Percentiles rank a stretch among this genome's conserved stretches.
Conservation (phyloP, 305 asterid species). For the Rubia tinctorum region DNA sequence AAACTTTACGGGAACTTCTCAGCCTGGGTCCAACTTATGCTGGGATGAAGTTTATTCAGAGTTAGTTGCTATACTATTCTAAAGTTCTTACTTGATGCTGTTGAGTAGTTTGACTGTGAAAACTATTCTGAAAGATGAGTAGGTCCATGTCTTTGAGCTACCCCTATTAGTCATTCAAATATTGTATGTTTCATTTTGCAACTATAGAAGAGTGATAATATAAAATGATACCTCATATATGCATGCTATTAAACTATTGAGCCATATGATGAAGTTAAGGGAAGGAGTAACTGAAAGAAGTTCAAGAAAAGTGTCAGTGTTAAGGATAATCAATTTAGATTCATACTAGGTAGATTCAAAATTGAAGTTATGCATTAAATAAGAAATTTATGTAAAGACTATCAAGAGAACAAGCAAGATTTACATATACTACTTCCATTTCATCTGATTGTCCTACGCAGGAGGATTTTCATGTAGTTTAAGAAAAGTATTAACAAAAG, state of each 20-base stretch:
- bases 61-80: slow-evolving; percentile 36
- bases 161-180: neutral
- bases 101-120: neutral
- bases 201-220: too few species aligned
- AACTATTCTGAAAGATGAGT: neutral
- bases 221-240: neutral
- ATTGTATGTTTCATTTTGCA: too few species aligned
- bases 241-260: neutral
- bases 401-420: too few species aligned
- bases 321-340: too few species aligned
- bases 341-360: too few species aligned
- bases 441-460: too few species aligned
- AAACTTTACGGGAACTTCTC: slow-evolving; percentile 73
- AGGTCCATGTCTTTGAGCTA: neutral
- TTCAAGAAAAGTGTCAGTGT: neutral
- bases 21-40: slow-evolving; percentile 96
- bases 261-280: neutral
- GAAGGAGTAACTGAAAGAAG: neutral
- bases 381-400: too few species aligned
- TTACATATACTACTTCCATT: too few species aligned
- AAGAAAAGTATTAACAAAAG: too few species aligned
- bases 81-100: slow-evolving; percentile 11
- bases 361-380: too few species aligned
- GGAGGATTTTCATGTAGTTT: too few species aligned
- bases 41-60: slow-evolving; percentile 86